These are phyloP conservation scores for Aspergillus oerlinghausenensis DNA, from an alignment of 2,329 filamentous ascomycete genomes.

Conservation along the genomic window DNA sequence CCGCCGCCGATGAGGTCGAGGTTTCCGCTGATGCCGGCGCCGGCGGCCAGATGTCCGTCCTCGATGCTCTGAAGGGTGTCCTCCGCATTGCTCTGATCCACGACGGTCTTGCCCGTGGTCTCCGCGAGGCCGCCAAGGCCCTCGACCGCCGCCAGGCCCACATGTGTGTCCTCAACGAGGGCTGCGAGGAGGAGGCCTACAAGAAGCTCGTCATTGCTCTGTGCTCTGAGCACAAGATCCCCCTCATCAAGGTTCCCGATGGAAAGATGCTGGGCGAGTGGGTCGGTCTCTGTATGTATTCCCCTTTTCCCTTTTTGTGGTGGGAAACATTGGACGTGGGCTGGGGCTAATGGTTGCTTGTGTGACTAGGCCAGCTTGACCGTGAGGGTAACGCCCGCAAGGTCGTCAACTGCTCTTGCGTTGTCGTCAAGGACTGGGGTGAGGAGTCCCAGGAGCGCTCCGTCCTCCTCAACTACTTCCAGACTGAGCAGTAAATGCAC, in stretches of 20 bases:
- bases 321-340: background rate
- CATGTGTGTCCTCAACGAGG: slow-evolving; percentile 99
- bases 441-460: slow-evolving; percentile 99
- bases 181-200: slow-evolving; percentile 99
- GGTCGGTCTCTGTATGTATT: slow-evolving; percentile 93
- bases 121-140: slow-evolving; percentile 97
- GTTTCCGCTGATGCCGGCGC: slow-evolving; percentile 82
- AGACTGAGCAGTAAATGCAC: slow-evolving; percentile 60
- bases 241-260: slow-evolving; percentile 98
- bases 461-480: slow-evolving; percentile 99
- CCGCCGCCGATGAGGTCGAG: slow-evolving; percentile 85
- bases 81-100: slow-evolving; percentile 98
- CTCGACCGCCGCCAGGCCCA: slow-evolving; percentile 98
- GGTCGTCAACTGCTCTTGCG: slow-evolving; percentile 99
- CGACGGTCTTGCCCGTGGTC: slow-evolving; percentile 97
- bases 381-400: slow-evolving; percentile 99
- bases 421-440: slow-evolving; percentile 99
- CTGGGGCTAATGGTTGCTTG: slow-evolving; percentile 9
- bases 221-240: slow-evolving; percentile 99
- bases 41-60: slow-evolving; percentile 76
- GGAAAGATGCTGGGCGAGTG: slow-evolving; percentile 99
- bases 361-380: slow-evolving; percentile 80
- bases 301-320: slow-evolving; percentile 3
- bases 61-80: slow-evolving; percentile 98
- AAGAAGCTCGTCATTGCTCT: slow-evolving; percentile 99